Evolutionary conservation across 345 rosid genomes (phyloP), one percentile per base, ranked within the genome.

Genomic region (Corchorus capsularis): DNA sequence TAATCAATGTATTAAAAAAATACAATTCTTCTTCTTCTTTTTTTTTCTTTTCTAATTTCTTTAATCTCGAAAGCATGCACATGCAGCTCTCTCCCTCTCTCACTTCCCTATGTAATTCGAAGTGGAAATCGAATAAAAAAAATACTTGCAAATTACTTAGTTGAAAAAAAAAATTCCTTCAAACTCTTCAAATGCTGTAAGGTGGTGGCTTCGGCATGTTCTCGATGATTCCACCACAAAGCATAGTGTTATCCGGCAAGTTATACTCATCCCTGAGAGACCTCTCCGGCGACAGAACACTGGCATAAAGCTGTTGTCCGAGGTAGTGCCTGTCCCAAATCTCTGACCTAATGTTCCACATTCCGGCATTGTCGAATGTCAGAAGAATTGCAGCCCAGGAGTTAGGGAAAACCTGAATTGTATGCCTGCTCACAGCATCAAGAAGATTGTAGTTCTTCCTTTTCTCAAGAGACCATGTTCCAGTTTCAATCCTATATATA

Each of bases 301-400:
- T 94, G 2, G 79, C 64, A 74, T 92, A 94, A 47, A 92, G 47
- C 59, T 94, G 93, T 17, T 94, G 96, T 0, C 98, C 98, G 16
- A 94, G 85, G 83, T 89, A 90, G 8, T 86, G 73, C 57, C 82
- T 89, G 82, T 92, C 97, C 82, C 86, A 74, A 69, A 81, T 66
- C 76, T 92, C 92, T 0, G 98, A 92, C 75, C 96, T 87, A 49
- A 94, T 37, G 86, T 91, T 94, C 98, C 98, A 94, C 98, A 94
- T 94, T 45, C 98, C 98, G 1, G 92, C 89, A 9, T 94, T 94
- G 87, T 94, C 98, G 73, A 94, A 89, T 4, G 98, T 89, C 86
- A 92, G 71, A 15, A 92, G 54, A 62, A 94, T 86, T 1, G 98
- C 98, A 1, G 96, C 87, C 98, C 98, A 92, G 0, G 96, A 92